A percentile compares a stretch with the other conserved stretches of the same genome.
phyloP scores from a whole-genome alignment of 2,329 filamentous ascomycete species.

The Seiridium unicorne region DNA sequence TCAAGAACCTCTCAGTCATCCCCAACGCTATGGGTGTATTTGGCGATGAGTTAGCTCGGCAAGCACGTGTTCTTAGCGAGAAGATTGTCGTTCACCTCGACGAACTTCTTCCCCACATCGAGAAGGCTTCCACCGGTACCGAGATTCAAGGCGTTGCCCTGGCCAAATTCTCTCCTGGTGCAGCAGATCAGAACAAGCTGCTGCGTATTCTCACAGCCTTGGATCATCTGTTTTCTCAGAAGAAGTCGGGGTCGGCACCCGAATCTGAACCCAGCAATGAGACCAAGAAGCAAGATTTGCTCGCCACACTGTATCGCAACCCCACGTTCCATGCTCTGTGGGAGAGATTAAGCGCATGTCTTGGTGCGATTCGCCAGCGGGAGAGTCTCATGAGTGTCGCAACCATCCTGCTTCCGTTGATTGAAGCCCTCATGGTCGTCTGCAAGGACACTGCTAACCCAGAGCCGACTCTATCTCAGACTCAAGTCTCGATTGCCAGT shows the following conservation, averaged over 20 bases:
- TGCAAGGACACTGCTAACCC: conserved; percentile 94
- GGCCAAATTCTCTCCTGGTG: conserved; percentile 92
- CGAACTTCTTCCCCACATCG: conserved; percentile 81
- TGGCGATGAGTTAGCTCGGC: conserved; percentile 85
- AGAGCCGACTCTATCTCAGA: conserved; percentile 51
- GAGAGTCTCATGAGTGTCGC: conserved; percentile 97
- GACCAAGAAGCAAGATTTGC: conserved; percentile 75
- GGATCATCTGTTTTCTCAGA: conserved; percentile 90
- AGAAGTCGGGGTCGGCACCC: conserved; percentile 45
- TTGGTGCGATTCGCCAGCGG: conserved; percentile 83
- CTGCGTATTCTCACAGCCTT: conserved; percentile 89
- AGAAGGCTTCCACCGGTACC: conserved; percentile 81
- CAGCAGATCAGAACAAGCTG: conserved; percentile 95
- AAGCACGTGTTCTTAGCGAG: conserved; percentile 81
- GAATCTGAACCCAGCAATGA: conserved; percentile 52
- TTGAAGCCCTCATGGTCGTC: conserved; percentile 97
- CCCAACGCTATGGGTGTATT: conserved; percentile 87
- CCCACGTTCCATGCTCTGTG: conserved; percentile 87
- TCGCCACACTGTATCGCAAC: conserved; percentile 87
- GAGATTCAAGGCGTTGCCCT: conserved; percentile 94
- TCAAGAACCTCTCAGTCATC: conserved; percentile 94
- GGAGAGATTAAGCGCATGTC: conserved; percentile 86
- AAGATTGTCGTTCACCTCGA: conserved; percentile 83
- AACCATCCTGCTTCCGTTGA: conserved; percentile 89
- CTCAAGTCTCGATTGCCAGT: conserved; percentile 68